Evolutionary conservation across 75 land plant genomes (phyloP).

Genomic region (Azolla pinnata): DNA sequence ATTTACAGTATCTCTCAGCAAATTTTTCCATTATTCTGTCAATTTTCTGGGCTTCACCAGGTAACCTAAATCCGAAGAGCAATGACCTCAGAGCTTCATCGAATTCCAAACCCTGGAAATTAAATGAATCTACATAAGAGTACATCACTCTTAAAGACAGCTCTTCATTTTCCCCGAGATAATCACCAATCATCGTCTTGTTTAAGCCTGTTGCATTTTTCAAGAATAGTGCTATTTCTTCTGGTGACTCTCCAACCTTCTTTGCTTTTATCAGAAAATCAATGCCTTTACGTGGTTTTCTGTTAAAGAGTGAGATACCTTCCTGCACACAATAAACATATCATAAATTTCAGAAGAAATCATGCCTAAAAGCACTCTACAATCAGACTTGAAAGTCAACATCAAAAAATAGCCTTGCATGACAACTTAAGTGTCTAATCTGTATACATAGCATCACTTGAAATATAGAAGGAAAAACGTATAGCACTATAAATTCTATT

Average conservation of each 20-base stretch:
- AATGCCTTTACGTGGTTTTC: conserved; percentile 91
- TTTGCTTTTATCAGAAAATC: conserved; percentile 85
- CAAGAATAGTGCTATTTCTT: conserved; percentile 86
- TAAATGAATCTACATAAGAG: conserved; percentile 96
- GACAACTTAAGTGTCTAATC: too few relatives aligned
- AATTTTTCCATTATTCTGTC: conserved; percentile 99
- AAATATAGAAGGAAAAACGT: too few relatives aligned
- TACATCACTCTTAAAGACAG: conserved; percentile 90
- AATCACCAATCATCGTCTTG: conserved; percentile 94
- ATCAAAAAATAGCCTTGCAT: too few relatives aligned
- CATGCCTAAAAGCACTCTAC: too few relatives aligned
- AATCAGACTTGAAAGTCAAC: too few relatives aligned
- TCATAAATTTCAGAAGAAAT: too few relatives aligned
- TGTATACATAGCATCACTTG: too few relatives aligned
- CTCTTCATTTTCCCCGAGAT: conserved; percentile 93
- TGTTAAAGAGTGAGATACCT: conserved; percentile 91
- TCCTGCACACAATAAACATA: conserved; percentile 66
- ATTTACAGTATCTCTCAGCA: conserved; percentile 94
- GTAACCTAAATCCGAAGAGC: conserved; percentile 86
- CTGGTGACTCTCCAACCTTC: conserved; percentile 83
- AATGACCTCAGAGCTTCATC: conserved; percentile 88
- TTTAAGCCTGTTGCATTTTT: conserved; percentile 74
- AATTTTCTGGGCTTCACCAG: conserved; percentile 99
- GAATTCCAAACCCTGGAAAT: conserved; percentile 86
- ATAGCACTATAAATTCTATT: too few relatives aligned